Base-by-base conservation (phyloP, 192 early-diverging fungal species). In the Podila horticola region DNA sequence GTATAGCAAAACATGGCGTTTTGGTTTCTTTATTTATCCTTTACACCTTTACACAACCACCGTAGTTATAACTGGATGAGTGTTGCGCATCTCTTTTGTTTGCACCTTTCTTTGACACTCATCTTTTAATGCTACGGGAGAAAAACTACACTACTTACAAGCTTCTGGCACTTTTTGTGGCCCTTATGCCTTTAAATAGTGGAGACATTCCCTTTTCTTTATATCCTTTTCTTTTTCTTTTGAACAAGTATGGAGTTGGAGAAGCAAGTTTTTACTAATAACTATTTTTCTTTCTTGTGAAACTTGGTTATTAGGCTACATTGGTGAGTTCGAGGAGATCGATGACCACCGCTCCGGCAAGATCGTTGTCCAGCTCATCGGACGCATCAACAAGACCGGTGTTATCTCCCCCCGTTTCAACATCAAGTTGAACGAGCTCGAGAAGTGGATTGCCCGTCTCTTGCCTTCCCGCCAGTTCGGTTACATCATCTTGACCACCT, bases 351-450 rank as follows among this genome's bases (percentile, higher is more conserved):
- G 96, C 74, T 92, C 94, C 74, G 96, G 95, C 85, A 98, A 98
- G 94, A 96, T 99, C 74, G 95, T 99, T 57, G 92, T 99, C 79
- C 98, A 99, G 89, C 94, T 99, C 70, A 96, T 93, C 79, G 97
- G 98, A 76, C 97, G 98, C 82, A 87, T 99, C 77, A 99, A 99
- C 95, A 99, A 99, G 92, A 97, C 95, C 89, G 96, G 97, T 89
- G 97, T 97, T 85, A 98, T 98, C 87, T 97, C 95, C 48, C 97
- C 98, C 76, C 95, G 98, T 79, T 99, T 98, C 92, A 95, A 97
- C 88, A 91, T 99, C 87, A 94, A 96, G 92, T 86, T 96, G 72
- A 84, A 88, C 79, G 94, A 97, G 74, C 88, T 99, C 73, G 98
- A 99, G 89, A 96, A 95, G 88, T 98, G 95, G 96, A 92, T 96